Base-by-base conservation (phyloP, 176 grass and related monocot genomes). In the Raddia guianensis region DNA sequence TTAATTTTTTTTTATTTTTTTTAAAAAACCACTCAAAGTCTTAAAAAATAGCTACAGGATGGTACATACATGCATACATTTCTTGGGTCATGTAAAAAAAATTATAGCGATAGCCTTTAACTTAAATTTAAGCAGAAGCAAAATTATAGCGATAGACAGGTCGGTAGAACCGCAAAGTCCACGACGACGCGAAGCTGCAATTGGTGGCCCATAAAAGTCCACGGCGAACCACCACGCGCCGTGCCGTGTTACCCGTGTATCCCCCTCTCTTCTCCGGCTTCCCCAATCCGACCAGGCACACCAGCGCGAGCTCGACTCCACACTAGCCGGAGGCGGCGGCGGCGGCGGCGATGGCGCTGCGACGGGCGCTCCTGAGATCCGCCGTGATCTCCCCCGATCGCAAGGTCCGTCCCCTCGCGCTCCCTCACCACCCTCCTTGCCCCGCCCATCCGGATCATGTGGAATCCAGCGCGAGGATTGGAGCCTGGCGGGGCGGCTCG, bases 261-360 rank as follows among this genome's bases (percentile, higher is more conserved):
- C 44, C 55, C 8, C 13, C 47, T 10, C 44, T 14, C 34, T 7
- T 54, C 75, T 49, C 72, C 66, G 57, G 63, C 66, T 77, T 27
- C 73, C 55, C 83, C 78, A 67, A 74, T 78, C 83, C 78, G 60
- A 45, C 66, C 56, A 7, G 9, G 27, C 27, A 27, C 27, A 70
- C 46, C 82, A 21, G 46, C 82, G 59, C 65, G 21, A 59, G 13
- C 68, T 67, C 74, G 59, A 77, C 53, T 60, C 10, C 66, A 70
- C 16, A 27, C 62, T 18, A n/a, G 56, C 76, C 63, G 69, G 58
- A 57, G 66, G 66, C 72, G 32, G 32, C 58, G 69, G 43, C 45
- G 56, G 76, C 69, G 72, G 72, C 82, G 78, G 88, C 47, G 73
- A 90, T 90, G 88, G 83, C 83, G 88, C 78, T 90, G 83, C 78